phyloP scores from a whole-genome alignment of 345 rosid genomes.

The Gossypium arboreum region DNA sequence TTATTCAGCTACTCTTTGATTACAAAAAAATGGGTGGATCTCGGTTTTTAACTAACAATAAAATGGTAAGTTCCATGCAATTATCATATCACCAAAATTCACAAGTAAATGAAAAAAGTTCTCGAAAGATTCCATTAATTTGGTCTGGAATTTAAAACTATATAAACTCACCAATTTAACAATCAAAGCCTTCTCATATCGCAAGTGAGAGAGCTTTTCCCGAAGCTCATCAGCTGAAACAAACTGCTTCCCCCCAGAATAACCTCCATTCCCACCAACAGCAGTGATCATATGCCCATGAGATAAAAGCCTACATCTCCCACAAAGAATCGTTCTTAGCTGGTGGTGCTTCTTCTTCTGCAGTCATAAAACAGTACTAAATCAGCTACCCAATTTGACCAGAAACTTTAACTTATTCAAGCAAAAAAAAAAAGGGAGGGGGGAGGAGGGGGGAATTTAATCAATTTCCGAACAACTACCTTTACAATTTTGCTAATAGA shows the following conservation, averaged over 20 bases:
- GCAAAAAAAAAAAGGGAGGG: background rate
- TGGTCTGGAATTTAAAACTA: background rate
- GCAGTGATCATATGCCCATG: slow-evolving; percentile 98
- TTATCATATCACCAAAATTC: background rate
- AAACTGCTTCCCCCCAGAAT: slow-evolving; percentile 87
- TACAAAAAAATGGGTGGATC: background rate
- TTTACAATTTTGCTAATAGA: background rate
- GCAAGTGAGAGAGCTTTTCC: slow-evolving; percentile 80
- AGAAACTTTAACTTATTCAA: background rate
- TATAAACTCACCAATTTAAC: slow-evolving; percentile 60
- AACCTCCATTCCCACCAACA: slow-evolving; percentile 97
- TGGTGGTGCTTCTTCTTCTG: slow-evolving; percentile 96
- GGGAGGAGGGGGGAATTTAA: background rate
- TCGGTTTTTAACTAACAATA: background rate
- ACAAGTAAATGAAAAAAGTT: background rate
- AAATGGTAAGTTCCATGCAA: background rate
- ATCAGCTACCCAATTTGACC: background rate
- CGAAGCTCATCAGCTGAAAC: slow-evolving; percentile 81
- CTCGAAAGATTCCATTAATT: background rate
- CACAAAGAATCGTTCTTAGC: slow-evolving; percentile 82
- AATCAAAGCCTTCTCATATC: slow-evolving; percentile 69
- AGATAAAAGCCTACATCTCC: slow-evolving; percentile 84
- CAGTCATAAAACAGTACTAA: slow-evolving; percentile 21
- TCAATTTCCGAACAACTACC: background rate
- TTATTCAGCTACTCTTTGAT: background rate